Conservation (phyloP, 371 early-diverging fungal species). For the Aphelidium insulamus region DNA sequence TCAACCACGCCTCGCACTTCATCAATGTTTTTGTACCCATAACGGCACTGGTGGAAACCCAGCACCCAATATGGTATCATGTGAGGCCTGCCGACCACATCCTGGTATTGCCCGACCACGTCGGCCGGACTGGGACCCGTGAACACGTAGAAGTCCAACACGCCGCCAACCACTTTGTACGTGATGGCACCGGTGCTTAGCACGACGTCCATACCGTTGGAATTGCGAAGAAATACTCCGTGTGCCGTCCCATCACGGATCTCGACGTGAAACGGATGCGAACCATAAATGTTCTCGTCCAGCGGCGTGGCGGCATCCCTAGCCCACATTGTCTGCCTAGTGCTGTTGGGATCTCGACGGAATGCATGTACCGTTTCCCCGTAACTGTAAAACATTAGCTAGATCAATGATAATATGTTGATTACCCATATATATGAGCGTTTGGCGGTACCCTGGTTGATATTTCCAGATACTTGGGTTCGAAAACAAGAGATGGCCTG, state of each 20-base stretch:
- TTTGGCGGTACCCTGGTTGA: conserved; percentile 25
- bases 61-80: conserved; percentile 31
- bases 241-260: conserved; percentile 31
- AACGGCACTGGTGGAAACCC: conserved; percentile 51
- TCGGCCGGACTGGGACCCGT: conserved; percentile 31
- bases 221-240: conserved; percentile 24
- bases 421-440: too few relatives aligned
- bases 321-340: conserved; percentile 20
- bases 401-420: too few relatives aligned
- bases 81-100: conserved; percentile 36
- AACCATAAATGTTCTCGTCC: conserved; percentile 36
- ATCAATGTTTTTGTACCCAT: conserved; percentile 32
- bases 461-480: conserved; percentile 42
- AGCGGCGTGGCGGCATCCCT: conserved; percentile 27
- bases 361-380: conserved; percentile 36
- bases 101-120: conserved; percentile 35
- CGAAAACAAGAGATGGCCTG: conserved; percentile 36
- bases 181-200: conserved; percentile 22
- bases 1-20: conserved; percentile 25
- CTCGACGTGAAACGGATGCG: conserved; percentile 47
- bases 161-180: conserved; percentile 11
- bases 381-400: conserved; percentile 47
- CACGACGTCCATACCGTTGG: conserved; percentile 54
- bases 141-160: conserved; percentile 23
- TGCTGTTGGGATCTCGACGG: conserved; percentile 13